Base-by-base conservation (phyloP, 1,284 basidiomycete species). In the Naganishia sp. region DNA sequence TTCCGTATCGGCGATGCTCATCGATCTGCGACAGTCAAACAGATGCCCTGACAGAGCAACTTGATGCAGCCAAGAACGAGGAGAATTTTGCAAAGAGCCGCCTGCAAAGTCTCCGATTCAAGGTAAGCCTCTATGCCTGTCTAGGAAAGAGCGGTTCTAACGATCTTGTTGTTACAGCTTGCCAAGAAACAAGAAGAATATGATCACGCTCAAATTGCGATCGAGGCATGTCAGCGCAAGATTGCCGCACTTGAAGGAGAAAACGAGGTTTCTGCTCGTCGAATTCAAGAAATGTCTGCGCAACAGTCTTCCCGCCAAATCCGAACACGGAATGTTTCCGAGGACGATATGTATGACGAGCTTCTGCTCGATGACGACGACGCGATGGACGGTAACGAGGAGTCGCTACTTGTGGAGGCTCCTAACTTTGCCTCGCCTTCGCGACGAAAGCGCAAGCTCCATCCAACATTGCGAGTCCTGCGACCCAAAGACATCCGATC, bases 351-450 rank as follows among this genome's bases (percentile, higher is more conserved):
- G 31, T 25, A 42, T n/a, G 36, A 61, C 9, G 16, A 16, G 4
- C 11, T 11, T 18, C 33, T 33, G 11, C n/a, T 23, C 2, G 39
- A 25, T 13, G 31, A 16, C 31, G 33, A 36, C 53, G 2, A 13
- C 18, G 43, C 39, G 21, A 16, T 42, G 21, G 46, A 43, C 2
- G 57, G 28, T 1, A 50, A 49, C 11, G 57, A 61, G 25, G 57
- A 61, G 42, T 61, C 57, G 11, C 48, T 61, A 5, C 48, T 48
- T n/a, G 57, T 61, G 21, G 57, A 61, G 25, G 36, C 57, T 11
- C 57, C 57, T 2, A 42, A n/a, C 9, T 43, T 61, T 13, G 57
- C 52, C n/a, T 42, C 57, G 5, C 57, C 57, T 16, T 61, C 57
- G 4, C 56, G 56, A 5, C 49, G 36, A 61, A 28, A 16, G 15